Evolutionary conservation across 768 basidiomycete species (phyloP).

Genomic region (Leccinum uliginosum): DNA sequence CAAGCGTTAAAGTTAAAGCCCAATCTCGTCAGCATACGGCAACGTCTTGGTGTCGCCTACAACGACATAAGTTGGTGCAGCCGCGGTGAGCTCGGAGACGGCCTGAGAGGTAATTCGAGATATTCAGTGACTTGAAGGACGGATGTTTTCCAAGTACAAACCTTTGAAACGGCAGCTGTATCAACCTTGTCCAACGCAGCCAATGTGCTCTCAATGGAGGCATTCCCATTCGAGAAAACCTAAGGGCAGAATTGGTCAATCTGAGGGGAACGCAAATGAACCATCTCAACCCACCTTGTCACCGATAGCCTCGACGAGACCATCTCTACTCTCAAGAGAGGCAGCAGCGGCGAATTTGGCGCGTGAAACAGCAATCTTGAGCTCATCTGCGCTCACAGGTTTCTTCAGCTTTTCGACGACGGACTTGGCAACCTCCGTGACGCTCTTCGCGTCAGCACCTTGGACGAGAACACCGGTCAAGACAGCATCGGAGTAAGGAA

Average conservation of each 20-base stretch:
- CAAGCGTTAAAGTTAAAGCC: constrained; percentile 45
- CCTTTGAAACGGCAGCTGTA: constrained; percentile 66
- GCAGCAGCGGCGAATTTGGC: constrained; percentile 83
- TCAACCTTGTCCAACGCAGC: constrained; percentile 68
- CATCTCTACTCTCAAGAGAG: constrained; percentile 64
- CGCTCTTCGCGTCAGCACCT: constrained; percentile 55
- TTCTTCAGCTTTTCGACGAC: constrained; percentile 64
- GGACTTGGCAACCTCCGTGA: constrained; percentile 65
- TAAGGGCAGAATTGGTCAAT: constrained; percentile 23
- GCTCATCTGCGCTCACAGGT: constrained; percentile 57
- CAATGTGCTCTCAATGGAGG: constrained; percentile 59
- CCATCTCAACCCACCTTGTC: constrained; percentile 47
- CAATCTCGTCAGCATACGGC: constrained; percentile 82
- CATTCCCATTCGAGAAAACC: constrained; percentile 57
- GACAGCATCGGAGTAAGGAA: constrained; percentile 89
- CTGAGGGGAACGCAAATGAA: constrained; percentile 4
- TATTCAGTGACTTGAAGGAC: neutral
- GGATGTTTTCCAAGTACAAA: constrained; percentile 20
- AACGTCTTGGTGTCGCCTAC: constrained; percentile 74
- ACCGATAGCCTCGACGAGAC: constrained; percentile 57
- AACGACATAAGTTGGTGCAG: constrained; percentile 83
- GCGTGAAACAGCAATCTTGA: constrained; percentile 80
- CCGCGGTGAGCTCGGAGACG: constrained; percentile 58
- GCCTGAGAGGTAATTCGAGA: constrained; percentile 33
- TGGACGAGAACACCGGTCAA: constrained; percentile 82